Evolutionary conservation across 129 eudicot genomes (phyloP).

Genomic region (Cynara cardunculus): DNA sequence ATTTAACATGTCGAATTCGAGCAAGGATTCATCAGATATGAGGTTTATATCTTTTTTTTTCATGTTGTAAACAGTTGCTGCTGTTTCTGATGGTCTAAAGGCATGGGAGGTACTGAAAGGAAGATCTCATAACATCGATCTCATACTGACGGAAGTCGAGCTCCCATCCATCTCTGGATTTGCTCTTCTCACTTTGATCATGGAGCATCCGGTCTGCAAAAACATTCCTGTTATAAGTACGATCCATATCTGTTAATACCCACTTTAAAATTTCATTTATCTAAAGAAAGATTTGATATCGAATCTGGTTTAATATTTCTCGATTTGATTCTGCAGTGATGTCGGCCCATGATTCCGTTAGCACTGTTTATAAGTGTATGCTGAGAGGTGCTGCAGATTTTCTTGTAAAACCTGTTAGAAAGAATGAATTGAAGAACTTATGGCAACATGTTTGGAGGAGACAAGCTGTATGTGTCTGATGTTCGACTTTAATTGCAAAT

Average conservation of each 20-base stretch:
- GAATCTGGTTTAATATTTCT: not conserved
- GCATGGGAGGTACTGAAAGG: slow-evolving; percentile 85
- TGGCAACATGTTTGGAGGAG: slow-evolving; percentile 99
- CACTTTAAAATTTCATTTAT: not conserved
- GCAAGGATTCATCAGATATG: not conserved
- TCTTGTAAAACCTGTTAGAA: slow-evolving; percentile 84
- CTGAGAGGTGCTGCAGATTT: slow-evolving; percentile 92
- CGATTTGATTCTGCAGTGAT: slow-evolving; percentile 57
- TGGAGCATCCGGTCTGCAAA: slow-evolving; percentile 80
- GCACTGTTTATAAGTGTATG: slow-evolving; percentile 91
- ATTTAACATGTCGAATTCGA: slow-evolving; percentile 3
- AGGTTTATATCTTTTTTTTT: not conserved
- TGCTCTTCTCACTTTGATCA: slow-evolving; percentile 69
- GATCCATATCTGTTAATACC: slow-evolving; percentile 20
- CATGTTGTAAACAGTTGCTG: slow-evolving; percentile 50
- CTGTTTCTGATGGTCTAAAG: slow-evolving; percentile 84
- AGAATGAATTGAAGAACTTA: slow-evolving; percentile 82
- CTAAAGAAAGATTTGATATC: not conserved
- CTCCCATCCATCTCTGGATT: slow-evolving; percentile 86
- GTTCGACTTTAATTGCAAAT: not conserved
- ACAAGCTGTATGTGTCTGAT: slow-evolving; percentile 55
- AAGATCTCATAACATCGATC: slow-evolving; percentile 59
- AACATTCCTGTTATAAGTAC: slow-evolving; percentile 92
- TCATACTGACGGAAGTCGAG: slow-evolving; percentile 83
- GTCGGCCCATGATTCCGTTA: slow-evolving; percentile 81